phyloP scores from a whole-genome alignment of 1,284 basidiomycete genomes.

The Phellinidium pouzarii region DNA sequence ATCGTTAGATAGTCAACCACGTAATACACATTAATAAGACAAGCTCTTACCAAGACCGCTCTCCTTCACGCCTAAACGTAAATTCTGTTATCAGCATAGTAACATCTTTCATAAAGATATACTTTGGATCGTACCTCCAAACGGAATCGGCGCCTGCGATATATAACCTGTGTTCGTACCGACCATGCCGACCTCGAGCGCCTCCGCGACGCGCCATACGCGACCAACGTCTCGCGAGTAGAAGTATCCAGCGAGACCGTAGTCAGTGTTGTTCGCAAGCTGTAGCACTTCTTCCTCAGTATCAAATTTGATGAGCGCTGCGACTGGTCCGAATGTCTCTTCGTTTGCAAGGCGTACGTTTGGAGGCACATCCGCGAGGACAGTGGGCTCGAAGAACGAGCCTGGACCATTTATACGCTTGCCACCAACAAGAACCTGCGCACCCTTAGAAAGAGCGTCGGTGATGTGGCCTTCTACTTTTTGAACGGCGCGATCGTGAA shows the following conservation, averaged over 20 bases:
- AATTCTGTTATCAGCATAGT: no score
- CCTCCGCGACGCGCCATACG: conserved; percentile 97
- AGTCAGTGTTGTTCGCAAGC: conserved; percentile 78
- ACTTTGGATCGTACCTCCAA: conserved; percentile 70
- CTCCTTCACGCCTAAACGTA: conserved; percentile 71
- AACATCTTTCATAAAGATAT: no score
- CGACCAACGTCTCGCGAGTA: conserved; percentile 86
- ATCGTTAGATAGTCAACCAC: neutral
- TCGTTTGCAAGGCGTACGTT: conserved; percentile 61
- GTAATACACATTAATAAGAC: neutral
- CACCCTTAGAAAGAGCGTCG: conserved; percentile 79
- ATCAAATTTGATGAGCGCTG: conserved; percentile 77
- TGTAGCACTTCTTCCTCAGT: conserved; percentile 89
- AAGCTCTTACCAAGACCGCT: conserved; percentile 61
- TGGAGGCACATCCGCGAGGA: conserved; percentile 80
- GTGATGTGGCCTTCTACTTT: conserved; percentile 88
- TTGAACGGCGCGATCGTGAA: conserved; percentile 78
- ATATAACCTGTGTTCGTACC: conserved; percentile 82
- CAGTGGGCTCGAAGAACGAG: conserved; percentile 79
- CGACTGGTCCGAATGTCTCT: conserved; percentile 88
- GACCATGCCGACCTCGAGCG: conserved; percentile 95
- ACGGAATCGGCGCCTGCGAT: conserved; percentile 79
- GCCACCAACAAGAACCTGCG: conserved; percentile 85
- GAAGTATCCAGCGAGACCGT: conserved; percentile 92
- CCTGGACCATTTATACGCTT: conserved; percentile 42